Percentiles rank a stretch among this genome's conserved stretches.
Conservation (phyloP, 164 flowering plant species). For the Vitis riparia region DNA sequence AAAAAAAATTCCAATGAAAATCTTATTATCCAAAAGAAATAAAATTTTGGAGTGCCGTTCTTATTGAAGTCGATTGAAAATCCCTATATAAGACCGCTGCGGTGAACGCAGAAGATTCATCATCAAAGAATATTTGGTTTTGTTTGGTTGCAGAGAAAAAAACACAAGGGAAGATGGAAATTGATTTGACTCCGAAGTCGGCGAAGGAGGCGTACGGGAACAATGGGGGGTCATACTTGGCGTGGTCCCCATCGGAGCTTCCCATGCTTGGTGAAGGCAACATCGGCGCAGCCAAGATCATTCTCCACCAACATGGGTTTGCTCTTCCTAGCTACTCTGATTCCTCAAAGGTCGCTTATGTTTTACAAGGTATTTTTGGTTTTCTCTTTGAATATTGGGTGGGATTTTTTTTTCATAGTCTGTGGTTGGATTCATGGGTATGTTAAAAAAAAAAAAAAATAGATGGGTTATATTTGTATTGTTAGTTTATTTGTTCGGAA, state of each 20-base stretch:
- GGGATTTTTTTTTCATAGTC: too few species aligned
- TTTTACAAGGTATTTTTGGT: conserved; percentile 64
- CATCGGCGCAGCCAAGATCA: conserved; percentile 74
- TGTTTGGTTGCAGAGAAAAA: background rate
- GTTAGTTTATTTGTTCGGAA: too few species aligned
- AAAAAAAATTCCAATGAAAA: too few species aligned
- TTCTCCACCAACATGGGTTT: conserved; percentile 59
- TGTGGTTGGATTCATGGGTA: too few species aligned
- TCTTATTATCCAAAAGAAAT: too few species aligned
- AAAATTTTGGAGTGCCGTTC: too few species aligned
- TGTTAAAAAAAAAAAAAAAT: too few species aligned
- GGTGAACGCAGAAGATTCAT: too few species aligned
- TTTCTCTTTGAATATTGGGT: background rate
- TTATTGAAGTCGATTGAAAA: too few species aligned
- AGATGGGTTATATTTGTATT: too few species aligned
- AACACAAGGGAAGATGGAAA: conserved; percentile 43
- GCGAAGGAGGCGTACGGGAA: conserved; percentile 53
- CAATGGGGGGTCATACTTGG: conserved; percentile 65
- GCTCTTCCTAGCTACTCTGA: conserved; percentile 82
- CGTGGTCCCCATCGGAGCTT: conserved; percentile 71
- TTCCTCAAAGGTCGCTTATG: conserved; percentile 83
- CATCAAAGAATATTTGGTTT: too few species aligned
- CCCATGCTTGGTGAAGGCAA: conserved; percentile 72
- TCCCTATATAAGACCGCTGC: too few species aligned
- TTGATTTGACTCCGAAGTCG: conserved; percentile 70